phyloP scores from a whole-genome alignment of 208 protist species.

The Trichomonas gallinae region DNA sequence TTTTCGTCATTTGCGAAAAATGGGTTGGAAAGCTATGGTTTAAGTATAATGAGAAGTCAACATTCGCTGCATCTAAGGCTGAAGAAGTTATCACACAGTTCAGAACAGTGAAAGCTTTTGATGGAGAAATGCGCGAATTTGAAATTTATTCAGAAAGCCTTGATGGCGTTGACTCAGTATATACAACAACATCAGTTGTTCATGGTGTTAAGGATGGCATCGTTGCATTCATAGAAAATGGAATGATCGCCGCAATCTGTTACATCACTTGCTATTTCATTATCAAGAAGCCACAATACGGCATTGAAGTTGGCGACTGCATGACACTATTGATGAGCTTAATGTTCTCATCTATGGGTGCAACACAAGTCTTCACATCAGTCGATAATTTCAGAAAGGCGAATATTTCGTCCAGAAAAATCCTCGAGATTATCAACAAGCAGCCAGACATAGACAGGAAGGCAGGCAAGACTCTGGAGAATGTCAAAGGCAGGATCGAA shows the following conservation, averaged over 20 bases:
- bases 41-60: background rate
- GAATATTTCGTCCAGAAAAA: background rate
- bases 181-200: background rate
- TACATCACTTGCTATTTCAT: background rate
- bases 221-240: background rate
- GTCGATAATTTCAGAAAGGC: background rate
- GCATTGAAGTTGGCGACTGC: background rate
- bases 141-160: background rate
- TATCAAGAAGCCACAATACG: background rate
- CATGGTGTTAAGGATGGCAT: background rate
- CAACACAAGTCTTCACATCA: background rate
- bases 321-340: background rate
- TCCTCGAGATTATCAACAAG: background rate
- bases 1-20: background rate
- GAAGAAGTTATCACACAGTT: slow-evolving; percentile 14
- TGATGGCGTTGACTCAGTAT: background rate
- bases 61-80: background rate
- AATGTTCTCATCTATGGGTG: background rate
- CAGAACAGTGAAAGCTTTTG: background rate
- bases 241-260: background rate
- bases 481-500: background rate
- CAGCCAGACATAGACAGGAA: background rate
- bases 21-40: background rate
- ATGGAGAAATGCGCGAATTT: background rate
- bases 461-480: background rate